These are phyloP conservation scores for Aspergillus floridensis DNA, from an alignment of 2,329 filamentous ascomycete species.

Conservation along the genomic window DNA sequence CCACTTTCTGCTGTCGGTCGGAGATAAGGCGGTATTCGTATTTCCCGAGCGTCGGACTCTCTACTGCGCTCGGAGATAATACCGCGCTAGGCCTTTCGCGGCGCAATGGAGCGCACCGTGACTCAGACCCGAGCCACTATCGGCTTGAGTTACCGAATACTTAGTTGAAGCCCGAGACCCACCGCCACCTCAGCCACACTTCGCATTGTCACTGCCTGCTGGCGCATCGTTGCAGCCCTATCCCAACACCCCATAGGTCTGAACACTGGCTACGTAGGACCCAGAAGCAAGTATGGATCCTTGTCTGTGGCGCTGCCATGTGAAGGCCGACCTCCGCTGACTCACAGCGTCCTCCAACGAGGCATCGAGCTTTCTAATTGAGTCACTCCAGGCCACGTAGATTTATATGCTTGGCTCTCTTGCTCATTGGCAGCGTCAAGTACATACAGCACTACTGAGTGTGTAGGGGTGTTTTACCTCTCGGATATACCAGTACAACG, in stretches of 20 bases:
- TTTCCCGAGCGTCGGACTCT: neutral
- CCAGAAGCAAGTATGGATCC: neutral
- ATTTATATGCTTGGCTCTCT: neutral
- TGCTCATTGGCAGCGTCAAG: neutral
- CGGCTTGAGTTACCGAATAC: neutral
- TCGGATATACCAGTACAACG: no score
- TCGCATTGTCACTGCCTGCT: no score
- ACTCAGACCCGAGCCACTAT: neutral
- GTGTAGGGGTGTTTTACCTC: no score
- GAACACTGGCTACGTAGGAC: neutral
- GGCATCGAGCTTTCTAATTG: neutral
- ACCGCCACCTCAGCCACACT: neutral
- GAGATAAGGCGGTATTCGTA: neutral
- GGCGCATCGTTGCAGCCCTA: neutral
- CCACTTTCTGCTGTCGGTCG: neutral
- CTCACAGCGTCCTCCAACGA: neutral
- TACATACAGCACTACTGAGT: no score
- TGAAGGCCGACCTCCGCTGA: neutral
- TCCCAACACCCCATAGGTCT: neutral
- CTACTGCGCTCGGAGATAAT: neutral
- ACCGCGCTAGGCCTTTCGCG: neutral
- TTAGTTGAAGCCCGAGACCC: neutral
- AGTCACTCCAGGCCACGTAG: neutral
- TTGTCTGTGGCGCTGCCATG: neutral
- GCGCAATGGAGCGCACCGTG: neutral